phyloP scores from a whole-genome alignment of 164 flowering plant species.

The Piper longum region DNA sequence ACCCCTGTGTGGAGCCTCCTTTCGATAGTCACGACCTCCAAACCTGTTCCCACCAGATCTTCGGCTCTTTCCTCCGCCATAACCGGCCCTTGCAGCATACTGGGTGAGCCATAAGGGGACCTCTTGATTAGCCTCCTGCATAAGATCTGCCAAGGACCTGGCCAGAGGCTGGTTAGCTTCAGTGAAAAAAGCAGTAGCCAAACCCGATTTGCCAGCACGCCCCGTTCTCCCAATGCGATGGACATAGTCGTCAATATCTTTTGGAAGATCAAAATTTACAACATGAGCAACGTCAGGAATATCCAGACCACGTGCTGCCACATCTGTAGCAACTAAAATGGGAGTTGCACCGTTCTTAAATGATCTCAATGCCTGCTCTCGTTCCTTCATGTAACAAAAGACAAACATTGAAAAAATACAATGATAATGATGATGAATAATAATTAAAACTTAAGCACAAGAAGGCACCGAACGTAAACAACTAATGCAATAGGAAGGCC shows the following conservation, averaged over 20 bases:
- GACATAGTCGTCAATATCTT: slow-evolving; percentile 56
- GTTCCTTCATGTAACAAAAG: slow-evolving; percentile 23
- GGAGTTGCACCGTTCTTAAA: slow-evolving; percentile 46
- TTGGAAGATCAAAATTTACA: slow-evolving; percentile 62
- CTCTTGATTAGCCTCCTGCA: slow-evolving; percentile 60
- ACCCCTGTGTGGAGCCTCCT: slow-evolving; percentile 5
- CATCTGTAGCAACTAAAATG: slow-evolving; percentile 63
- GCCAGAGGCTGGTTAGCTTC: slow-evolving; percentile 36
- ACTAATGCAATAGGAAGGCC: too few relatives aligned
- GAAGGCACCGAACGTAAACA: not conserved
- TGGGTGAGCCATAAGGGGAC: slow-evolving; percentile 45
- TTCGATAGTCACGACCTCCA: slow-evolving; percentile 39
- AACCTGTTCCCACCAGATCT: slow-evolving; percentile 24
- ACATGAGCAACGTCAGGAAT: slow-evolving; percentile 63
- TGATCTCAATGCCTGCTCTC: slow-evolving; percentile 43
- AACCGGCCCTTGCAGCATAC: slow-evolving; percentile 21
- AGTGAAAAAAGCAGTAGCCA: slow-evolving; percentile 57
- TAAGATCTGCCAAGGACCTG: slow-evolving; percentile 34
- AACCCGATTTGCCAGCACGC: slow-evolving; percentile 59
- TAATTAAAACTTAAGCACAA: not conserved
- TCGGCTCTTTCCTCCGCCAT: slow-evolving; percentile 19
- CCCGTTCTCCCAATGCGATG: slow-evolving; percentile 70
- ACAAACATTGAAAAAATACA: not conserved
- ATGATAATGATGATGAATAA: too few relatives aligned
- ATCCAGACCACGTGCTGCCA: slow-evolving; percentile 62